Base-by-base conservation (phyloP, 371 early-diverging fungal species). In the Haplosporangium sp. region DNA sequence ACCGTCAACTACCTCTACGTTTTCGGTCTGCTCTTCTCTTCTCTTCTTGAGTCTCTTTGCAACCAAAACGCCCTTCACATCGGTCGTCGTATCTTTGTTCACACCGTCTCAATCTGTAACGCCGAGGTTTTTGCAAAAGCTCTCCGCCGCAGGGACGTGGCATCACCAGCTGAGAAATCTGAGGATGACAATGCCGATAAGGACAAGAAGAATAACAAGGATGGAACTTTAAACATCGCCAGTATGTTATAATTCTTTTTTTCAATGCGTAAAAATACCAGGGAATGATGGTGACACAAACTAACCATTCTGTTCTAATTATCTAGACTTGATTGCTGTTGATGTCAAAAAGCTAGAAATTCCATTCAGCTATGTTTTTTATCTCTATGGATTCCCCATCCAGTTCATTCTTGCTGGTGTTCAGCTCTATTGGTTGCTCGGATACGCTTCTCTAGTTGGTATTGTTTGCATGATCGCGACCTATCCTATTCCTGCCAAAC, bases 391-490 rank as follows among this genome's bases (percentile, higher is more conserved):
- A 10, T 85, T 84, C 47, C 91, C 92, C 2, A 64, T 92, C 13
- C 89, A 90, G 68, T 86, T 92, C 35, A 35, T 84, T 2, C 63
- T 92, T 37, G 90, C 92, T 34, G 81, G 90, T 17, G 85, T 87
- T 77, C 87, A 88, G 72, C 76, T 94, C 57, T 91, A 91, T 69
- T 82, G 83, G 60, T 78, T 92, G 19, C 79, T 94, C 45, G 94
- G 94, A 19, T 69, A 74, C 2, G 82, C 93, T 6, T 87, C 93
- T 20, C 63, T 94, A 19, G 88, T 86, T 59, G 94, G 94, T 39
- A 86, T 93, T 1, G 69, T 84, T 6, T 78, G 90, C 61, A 89
- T 92, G 71, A 63, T 87, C 8, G n/a, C 88, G 13, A 85, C 86
- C 37, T 93, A 91, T 55, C 92, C 92, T 45, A 71, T 91, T 42